Evolutionary conservation across 1,139 yeast species (phyloP).

Genomic region (Spathaspora jeffriesii): DNA sequence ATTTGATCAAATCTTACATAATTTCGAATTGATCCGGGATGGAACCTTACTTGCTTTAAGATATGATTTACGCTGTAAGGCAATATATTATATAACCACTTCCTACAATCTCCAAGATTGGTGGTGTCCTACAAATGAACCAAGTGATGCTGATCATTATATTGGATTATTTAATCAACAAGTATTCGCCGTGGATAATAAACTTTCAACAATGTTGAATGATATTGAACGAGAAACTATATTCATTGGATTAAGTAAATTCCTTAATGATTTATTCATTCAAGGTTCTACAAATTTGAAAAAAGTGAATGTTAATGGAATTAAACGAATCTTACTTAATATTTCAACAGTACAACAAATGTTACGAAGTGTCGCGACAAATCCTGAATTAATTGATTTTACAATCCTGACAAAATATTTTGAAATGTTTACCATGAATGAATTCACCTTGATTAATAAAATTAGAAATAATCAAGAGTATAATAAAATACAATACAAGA

Average conservation of each 20-base stretch:
- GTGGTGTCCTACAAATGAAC: slow-evolving; percentile 52
- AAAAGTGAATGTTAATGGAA: slow-evolving; percentile 64
- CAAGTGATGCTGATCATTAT: slow-evolving; percentile 66
- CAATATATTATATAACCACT: slow-evolving; percentile 59
- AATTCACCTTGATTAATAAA: slow-evolving; percentile 29
- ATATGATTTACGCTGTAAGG: slow-evolving; percentile 64
- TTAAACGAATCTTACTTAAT: slow-evolving; percentile 66
- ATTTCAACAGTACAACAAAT: slow-evolving; percentile 76
- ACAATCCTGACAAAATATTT: slow-evolving; percentile 58
- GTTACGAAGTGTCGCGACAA: slow-evolving; percentile 60
- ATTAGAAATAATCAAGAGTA: slow-evolving; percentile 21
- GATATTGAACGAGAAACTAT: slow-evolving; percentile 30
- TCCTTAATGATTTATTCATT: slow-evolving; percentile 59
- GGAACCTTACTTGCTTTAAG: slow-evolving; percentile 58
- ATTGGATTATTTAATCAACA: slow-evolving; percentile 63
- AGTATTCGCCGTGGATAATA: slow-evolving; percentile 51
- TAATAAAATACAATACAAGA: slow-evolving; percentile 26
- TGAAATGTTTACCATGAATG: slow-evolving; percentile 50
- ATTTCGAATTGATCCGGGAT: slow-evolving; percentile 47
- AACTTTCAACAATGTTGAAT: slow-evolving; percentile 27
- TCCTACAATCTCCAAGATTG: slow-evolving; percentile 43
- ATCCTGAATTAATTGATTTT: slow-evolving; percentile 64
- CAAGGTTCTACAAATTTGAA: slow-evolving; percentile 58
- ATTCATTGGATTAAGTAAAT: slow-evolving; percentile 54
- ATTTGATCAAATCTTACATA: slow-evolving; percentile 49